Base-by-base conservation (phyloP, 2,329 filamentous ascomycete species). In the Chrysoporthe cubensis region DNA sequence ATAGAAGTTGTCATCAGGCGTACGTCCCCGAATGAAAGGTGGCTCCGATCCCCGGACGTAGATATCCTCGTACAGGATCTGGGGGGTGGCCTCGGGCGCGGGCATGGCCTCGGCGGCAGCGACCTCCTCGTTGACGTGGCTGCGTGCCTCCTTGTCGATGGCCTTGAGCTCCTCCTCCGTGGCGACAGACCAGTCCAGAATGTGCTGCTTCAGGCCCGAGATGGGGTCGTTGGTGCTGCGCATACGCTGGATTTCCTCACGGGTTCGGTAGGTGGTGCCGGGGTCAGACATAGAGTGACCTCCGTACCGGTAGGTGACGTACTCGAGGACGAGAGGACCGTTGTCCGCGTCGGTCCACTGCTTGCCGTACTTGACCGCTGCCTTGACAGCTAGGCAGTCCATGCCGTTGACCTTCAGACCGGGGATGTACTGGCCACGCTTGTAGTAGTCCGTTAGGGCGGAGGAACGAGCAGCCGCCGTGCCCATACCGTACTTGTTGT, bases 401-500 rank as follows among this genome's bases (percentile, higher is more conserved):
- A 99, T 99, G 78, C 93, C 96, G 84, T 99, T 99, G 82, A 99
- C 93, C 89, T 99, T 99, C 76, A 99, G 89, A 85, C 96, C 96
- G 68, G 96, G 95, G 74, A 99, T 99, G 87, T 98, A 99, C 85
- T 99, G 96, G 74, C 96, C 96, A 84, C 96, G 95, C 91, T 98
- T 98, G 90, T 99, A 98, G 90, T 99, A 99, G 82, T 99, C 96
- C 81, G 96, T 98, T 79, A 97, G 84, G 76, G 96, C 96, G 70
- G 96, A 95, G 70, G 96, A 94, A 77, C 96, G 94, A 82, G 91
- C 91, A 74, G 96, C 95, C 70, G 96, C 92, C 72, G 96, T 99
- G 84, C 96, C 96, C 96, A 99, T 99, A 81, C 96, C 96, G 81
- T 99, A 99, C 85, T 99, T 99, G 91, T 99, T 99, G 89, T 99